Evolutionary conservation across 2,329 filamentous ascomycete genomes (phyloP), one percentile per base, ranked within the genome.

Genomic region (Aspergillus thermomutatus): DNA sequence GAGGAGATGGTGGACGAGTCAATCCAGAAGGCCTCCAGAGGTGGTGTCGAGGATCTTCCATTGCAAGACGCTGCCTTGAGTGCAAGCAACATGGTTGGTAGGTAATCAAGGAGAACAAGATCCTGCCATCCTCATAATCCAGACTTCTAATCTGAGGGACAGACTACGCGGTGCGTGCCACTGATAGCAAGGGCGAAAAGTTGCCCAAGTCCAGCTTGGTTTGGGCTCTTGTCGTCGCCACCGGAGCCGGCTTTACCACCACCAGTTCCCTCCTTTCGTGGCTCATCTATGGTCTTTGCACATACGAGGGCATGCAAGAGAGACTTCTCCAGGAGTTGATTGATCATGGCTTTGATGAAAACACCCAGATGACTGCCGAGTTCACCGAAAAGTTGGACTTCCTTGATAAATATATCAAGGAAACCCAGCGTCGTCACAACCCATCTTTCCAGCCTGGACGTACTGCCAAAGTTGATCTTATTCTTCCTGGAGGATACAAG

Each of bases 391-490:
- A n/a, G n/a, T 25, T 25, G 5, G 64, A 72, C 3, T 84, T 80
- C 50, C 61, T 69, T 6, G 66, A 72, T 23, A 65, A 67, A 6
- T 65, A 60, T 21, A 61, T 87, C 74, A 86, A 87, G 68, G 84
- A 87, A 66, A 83, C 79, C 1, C 83, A 84, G 63, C 78, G 84
- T 1, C 74, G 76, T 2, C 83, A 87, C 72, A 86, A 83, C 70
- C 81, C 84, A 0, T 83, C 82, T 0, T 87, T 81, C 72, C 84
- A 87, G 64, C 82, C 84, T 0, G 84, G 75, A 1, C 81, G 85
- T 31, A 86, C 80, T 1, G 73, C 83, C 3, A 80, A 80, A 55
- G 71, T 72, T 3, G 83, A 87, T 63, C 70, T 83, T 55, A 75
- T 87, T 19, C 69, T 87, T 0, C 84, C 84, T 0, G 84, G 84